phyloP scores from a whole-genome alignment of 2,329 filamentous ascomycete genomes.

The Diaporthe velutina region DNA sequence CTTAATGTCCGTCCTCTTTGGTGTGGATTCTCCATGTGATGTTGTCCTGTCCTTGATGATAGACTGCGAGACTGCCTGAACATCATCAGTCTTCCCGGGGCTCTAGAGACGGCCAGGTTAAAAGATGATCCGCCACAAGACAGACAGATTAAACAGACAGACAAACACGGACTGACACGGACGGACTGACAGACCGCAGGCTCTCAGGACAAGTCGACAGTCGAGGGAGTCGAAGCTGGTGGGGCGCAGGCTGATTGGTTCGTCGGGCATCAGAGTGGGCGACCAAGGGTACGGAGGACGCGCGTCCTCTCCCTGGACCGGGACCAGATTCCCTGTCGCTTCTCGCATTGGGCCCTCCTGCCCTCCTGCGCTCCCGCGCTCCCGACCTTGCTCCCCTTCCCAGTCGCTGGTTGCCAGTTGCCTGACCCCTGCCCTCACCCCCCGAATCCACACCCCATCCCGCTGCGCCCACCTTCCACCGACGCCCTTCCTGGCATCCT shows the following conservation, averaged over 20 bases:
- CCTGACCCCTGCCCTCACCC: background rate
- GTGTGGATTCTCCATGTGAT: background rate
- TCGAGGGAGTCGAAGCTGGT: background rate
- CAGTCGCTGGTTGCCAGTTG: background rate
- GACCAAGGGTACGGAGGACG: slow-evolving; percentile 23
- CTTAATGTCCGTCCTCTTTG: background rate
- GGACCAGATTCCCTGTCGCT: slow-evolving; percentile 21
- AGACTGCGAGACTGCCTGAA: background rate
- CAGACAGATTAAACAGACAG: too few species aligned
- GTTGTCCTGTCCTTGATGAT: background rate
- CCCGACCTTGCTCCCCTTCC: slow-evolving; percentile 8
- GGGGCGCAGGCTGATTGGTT: slow-evolving; percentile 22
- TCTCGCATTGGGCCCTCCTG: slow-evolving; percentile 7
- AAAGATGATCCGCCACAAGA: background rate
- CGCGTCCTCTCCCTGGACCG: slow-evolving; percentile 27
- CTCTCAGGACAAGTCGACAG: background rate
- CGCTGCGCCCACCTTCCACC: slow-evolving; percentile 9
- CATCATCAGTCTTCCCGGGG: too few species aligned
- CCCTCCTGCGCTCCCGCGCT: slow-evolving; percentile 1
- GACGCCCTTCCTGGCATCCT: background rate
- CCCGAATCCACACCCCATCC: background rate
- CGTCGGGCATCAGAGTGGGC: slow-evolving; percentile 28
- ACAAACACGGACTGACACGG: background rate
- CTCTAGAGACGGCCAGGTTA: background rate
- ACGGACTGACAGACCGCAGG: background rate